Percentiles rank a stretch among this genome's conserved stretches.
Evolutionary conservation across 352 stramenopile genomes (phyloP).

Genomic region (Phytophthora pini): DNA sequence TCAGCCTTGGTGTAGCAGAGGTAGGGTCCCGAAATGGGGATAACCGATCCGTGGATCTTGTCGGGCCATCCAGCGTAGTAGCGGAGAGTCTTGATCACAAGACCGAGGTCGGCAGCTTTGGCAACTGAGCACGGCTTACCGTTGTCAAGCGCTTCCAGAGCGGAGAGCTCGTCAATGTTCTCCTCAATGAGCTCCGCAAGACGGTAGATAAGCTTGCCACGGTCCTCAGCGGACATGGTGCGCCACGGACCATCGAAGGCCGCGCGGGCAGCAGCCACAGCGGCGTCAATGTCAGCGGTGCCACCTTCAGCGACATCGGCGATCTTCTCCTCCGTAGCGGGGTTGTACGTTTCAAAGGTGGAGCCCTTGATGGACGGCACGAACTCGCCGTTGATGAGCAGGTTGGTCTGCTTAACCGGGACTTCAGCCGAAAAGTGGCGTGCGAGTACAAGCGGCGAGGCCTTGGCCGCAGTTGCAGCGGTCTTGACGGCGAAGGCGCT

Average conservation of each 20-base stretch:
- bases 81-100: constrained; percentile 86
- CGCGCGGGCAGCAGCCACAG: constrained; percentile 60
- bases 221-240: constrained; percentile 43
- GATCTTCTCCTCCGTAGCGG: constrained; percentile 79
- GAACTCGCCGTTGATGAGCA: constrained; percentile 89
- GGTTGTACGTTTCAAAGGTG: constrained; percentile 82
- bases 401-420: constrained; percentile 63
- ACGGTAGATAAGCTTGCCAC: constrained; percentile 44
- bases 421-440: constrained; percentile 45
- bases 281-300: constrained; percentile 64
- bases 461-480: constrained; percentile 22
- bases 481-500: constrained; percentile 4
- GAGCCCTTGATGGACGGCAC: constrained; percentile 61
- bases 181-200: constrained; percentile 59
- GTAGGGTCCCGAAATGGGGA: constrained; percentile 57
- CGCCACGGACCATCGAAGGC: constrained; percentile 74
- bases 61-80: constrained; percentile 94
- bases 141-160: constrained; percentile 94
- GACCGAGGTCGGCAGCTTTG: constrained; percentile 78
- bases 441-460: constrained; percentile 21
- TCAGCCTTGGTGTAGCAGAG: constrained; percentile 75
- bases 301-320: constrained; percentile 59
- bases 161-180: constrained; percentile 65
- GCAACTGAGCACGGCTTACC: constrained; percentile 93
- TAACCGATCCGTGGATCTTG: constrained; percentile 77